A percentile compares a stretch with the other conserved stretches of the same genome.
Conservation (phyloP, 2,329 filamentous ascomycete genomes). For the Pseudopyricularia cyperi region DNA sequence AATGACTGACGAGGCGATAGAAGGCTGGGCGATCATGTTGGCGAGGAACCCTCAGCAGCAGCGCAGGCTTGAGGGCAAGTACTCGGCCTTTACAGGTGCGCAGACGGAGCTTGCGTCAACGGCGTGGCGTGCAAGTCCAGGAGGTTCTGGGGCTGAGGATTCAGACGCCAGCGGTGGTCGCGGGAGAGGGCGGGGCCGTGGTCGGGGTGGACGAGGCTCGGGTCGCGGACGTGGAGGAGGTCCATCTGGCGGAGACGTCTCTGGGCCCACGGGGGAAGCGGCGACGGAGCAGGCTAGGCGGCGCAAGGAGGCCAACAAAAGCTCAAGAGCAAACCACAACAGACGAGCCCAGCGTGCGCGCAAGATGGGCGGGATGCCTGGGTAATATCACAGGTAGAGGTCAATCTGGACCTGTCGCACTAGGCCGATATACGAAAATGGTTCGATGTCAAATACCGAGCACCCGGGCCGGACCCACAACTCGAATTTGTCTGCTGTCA, state of each 20-base stretch:
- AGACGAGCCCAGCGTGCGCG: constrained; percentile 56
- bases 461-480: background rate
- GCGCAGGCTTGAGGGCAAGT: constrained; percentile 58
- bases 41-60: constrained; percentile 56
- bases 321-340: constrained; percentile 75
- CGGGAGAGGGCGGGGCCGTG: constrained; percentile 31
- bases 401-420: background rate
- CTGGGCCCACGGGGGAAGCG: constrained; percentile 53
- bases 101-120: constrained; percentile 55
- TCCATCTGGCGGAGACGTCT: constrained; percentile 41
- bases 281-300: constrained; percentile 59
- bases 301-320: constrained; percentile 72
- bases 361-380: constrained; percentile 37
- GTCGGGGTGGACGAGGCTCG: constrained; percentile 26
- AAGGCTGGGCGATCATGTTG: constrained; percentile 89
- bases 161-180: constrained; percentile 28
- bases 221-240: constrained; percentile 18
- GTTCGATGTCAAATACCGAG: background rate
- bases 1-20: constrained; percentile 87
- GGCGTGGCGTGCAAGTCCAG: constrained; percentile 45
- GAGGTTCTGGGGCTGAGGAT: constrained; percentile 43
- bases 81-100: constrained; percentile 49
- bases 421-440: background rate
- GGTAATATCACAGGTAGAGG: background rate
- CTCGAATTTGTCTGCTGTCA: background rate